Evolutionary conservation across 768 basidiomycete species (phyloP).

Genomic region (Lyophyllum semitale): DNA sequence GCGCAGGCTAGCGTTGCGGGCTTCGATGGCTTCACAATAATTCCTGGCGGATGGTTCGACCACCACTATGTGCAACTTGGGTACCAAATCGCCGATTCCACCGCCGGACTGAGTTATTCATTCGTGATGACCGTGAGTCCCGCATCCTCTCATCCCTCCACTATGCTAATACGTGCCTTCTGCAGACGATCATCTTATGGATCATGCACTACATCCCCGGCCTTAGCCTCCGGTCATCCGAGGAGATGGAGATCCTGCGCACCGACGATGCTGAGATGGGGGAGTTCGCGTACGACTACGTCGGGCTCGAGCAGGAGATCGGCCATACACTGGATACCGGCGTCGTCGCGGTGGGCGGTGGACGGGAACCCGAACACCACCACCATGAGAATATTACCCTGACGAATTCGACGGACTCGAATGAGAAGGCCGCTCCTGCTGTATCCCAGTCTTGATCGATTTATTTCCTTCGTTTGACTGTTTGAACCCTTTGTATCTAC

Average conservation of each 20-base stretch:
- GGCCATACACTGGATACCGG: slow-evolving; percentile 33
- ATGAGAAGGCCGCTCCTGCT: slow-evolving; percentile 4
- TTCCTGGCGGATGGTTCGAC: slow-evolving; percentile 87
- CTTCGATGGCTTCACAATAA: slow-evolving; percentile 70
- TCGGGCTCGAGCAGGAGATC: slow-evolving; percentile 67
- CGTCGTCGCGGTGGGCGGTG: slow-evolving; percentile 21
- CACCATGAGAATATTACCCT: slow-evolving; percentile 2
- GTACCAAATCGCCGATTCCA: slow-evolving; percentile 80
- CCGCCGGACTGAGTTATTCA: slow-evolving; percentile 65
- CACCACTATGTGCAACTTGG: slow-evolving; percentile 81
- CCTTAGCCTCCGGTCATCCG: slow-evolving; percentile 65
- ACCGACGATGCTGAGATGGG: slow-evolving; percentile 91
- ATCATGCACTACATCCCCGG: slow-evolving; percentile 87
- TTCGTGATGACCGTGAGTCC: slow-evolving; percentile 73
- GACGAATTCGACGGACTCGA: slow-evolving; percentile 6
- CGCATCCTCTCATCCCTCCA: not conserved
- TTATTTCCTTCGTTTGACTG: no score
- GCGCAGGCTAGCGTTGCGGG: slow-evolving; percentile 79
- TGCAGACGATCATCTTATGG: slow-evolving; percentile 80
- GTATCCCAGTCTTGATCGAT: not conserved
- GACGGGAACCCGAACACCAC: slow-evolving; percentile 30
- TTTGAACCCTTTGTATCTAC: no score
- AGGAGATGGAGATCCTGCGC: slow-evolving; percentile 76
- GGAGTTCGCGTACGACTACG: slow-evolving; percentile 88
- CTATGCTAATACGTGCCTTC: not conserved